Conservation (phyloP, 2,329 filamentous ascomycete genomes). For the Aspergillus sp. region DNA sequence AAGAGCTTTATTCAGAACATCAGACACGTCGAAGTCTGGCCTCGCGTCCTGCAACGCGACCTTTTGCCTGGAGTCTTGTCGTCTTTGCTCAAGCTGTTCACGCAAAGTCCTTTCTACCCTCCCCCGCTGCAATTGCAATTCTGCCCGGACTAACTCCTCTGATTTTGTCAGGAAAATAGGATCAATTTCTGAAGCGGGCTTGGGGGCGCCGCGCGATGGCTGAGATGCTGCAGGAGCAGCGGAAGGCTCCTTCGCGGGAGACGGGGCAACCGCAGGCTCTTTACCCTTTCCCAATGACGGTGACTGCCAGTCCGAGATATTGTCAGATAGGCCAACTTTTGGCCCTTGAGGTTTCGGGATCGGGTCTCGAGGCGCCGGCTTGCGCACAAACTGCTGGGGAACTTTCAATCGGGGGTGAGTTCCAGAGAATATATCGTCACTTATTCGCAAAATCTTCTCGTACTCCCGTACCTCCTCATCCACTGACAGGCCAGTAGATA, state of each 20-base stretch:
- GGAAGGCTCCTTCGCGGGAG: constrained; percentile 12
- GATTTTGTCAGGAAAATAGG: constrained; percentile 80
- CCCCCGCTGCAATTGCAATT: constrained; percentile 69
- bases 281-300: constrained; percentile 13
- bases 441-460: constrained; percentile 69
- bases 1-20: constrained; percentile 63
- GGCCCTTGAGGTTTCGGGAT: constrained; percentile 19
- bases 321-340: constrained; percentile 12
- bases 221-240: constrained; percentile 13
- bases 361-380: constrained; percentile 24
- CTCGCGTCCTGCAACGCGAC: constrained; percentile 44
- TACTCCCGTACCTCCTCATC: constrained; percentile 58
- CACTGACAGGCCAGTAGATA: constrained; percentile 25
- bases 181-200: constrained; percentile 60
- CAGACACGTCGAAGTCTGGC: constrained; percentile 59
- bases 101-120: constrained; percentile 67
- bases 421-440: constrained; percentile 71
- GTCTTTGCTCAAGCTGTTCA: constrained; percentile 64
- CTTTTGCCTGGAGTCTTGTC: constrained; percentile 39
- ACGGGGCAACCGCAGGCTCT: constrained; percentile 10
- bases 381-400: constrained; percentile 43
- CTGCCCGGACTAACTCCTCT: constrained; percentile 71
- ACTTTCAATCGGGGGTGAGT: constrained; percentile 52
- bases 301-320: constrained; percentile 9
- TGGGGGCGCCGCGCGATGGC: constrained; percentile 33